Base-by-base conservation (phyloP, 2,329 filamentous ascomycete species). In the Botrytis pseudocinerea region DNA sequence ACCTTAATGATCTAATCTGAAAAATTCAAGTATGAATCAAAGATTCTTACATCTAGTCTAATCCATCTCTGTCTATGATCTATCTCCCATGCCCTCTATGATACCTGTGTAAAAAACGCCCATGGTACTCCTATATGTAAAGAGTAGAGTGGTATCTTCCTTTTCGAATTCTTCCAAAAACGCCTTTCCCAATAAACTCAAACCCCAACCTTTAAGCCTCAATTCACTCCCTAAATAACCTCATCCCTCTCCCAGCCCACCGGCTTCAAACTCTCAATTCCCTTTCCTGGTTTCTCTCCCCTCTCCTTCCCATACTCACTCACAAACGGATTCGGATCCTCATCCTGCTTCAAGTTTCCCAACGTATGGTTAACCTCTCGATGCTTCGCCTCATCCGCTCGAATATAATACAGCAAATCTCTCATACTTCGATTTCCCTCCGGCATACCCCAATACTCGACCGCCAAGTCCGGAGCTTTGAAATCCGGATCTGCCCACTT, bases 311-410 rank as follows among this genome's bases (percentile, higher is more conserved):
- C 93, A 85, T 95, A 98, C 78, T 90, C 87, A 82, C 91, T 93
- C 63, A 93, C 91, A 80, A 96, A 99, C 3, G 96, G 96, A 80
- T 99, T 99, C 2, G 95, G 95, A 80, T 99, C 96, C 48, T 90
- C 87, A 70, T 89, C 90, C 81, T 96, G 94, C 77, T 97, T 75
- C 91, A 99, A 85, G 81, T 98, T 98, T 69, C 92, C 74, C 59
- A 99, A 84, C 0, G 96, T 98, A 82, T 99, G 96, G 83, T 99
- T 98, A 78, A 98, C 95, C 80, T 97, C 96, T 48, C 96, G 72
- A 80, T 97, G 94, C 81, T 93, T 93, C 6, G 93, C 93, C 82
- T 97, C 94, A 80, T 95, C 93, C n/a, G 92, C 93, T 44, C 95
- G 88, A 77, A 98, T 93, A 81, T 98, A 98, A 69, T 96, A 84